Conservation (phyloP, 169 alveolate species). For the Plasmodium yoelii region DNA sequence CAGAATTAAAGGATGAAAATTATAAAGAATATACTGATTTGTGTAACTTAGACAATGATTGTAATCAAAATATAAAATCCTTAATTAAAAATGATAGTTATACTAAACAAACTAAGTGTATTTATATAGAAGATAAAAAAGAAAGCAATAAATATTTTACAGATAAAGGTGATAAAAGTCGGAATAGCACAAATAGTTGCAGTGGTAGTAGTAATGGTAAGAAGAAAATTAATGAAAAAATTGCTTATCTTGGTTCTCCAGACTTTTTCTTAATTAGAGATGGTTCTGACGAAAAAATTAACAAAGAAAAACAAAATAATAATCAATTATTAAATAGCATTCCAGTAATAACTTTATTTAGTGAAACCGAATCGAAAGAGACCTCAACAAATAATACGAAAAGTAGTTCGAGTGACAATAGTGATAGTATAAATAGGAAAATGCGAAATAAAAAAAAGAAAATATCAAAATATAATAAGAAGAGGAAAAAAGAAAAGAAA, state of each 20-base stretch:
- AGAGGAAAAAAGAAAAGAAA: not conserved
- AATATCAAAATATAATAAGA: not conserved
- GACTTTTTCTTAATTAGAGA: too few species aligned
- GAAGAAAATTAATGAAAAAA: too few species aligned
- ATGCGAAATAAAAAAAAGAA: slow-evolving; percentile 9
- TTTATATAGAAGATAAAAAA: too few species aligned
- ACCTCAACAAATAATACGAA: not conserved
- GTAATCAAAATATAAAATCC: not conserved
- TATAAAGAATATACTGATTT: not conserved
- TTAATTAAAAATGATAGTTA: not conserved
- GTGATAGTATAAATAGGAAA: not conserved
- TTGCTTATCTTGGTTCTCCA: too few species aligned
- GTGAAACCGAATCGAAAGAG: slow-evolving; percentile 22
- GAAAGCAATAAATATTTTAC: not conserved
- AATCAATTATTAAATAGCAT: not conserved
- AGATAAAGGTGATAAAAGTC: not conserved
- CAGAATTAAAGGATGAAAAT: not conserved
- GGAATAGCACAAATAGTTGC: not conserved
- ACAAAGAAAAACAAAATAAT: not conserved
- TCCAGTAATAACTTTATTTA: slow-evolving; percentile 1
- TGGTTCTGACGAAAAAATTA: too few species aligned
- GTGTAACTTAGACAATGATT: not conserved
- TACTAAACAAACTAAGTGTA: too few species aligned
- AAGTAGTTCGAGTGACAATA: not conserved
- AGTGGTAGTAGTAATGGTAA: not conserved